These are phyloP conservation scores for Herpetomonas samuelpessoai DNA, from an alignment of 208 protist species.

Conservation along the genomic window DNA sequence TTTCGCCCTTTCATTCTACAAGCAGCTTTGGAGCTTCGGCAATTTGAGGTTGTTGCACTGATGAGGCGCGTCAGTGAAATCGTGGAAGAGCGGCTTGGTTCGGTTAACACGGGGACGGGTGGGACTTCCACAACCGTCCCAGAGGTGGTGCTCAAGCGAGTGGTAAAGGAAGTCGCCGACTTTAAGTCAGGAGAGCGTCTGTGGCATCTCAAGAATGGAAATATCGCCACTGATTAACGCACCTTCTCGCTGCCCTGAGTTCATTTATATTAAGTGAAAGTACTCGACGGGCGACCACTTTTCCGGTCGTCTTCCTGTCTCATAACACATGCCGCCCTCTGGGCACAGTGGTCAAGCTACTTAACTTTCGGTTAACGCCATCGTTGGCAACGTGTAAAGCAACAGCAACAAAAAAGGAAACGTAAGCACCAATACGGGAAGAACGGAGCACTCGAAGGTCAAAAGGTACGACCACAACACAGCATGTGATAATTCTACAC, in stretches of 20 bases:
- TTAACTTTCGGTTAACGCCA: too few species aligned
- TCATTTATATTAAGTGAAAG: not conserved
- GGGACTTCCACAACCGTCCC: slow-evolving; percentile 12
- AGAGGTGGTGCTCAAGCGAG: slow-evolving; percentile 36
- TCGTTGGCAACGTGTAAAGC: too few species aligned
- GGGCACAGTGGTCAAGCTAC: too few species aligned
- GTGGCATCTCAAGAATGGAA: slow-evolving; percentile 79
- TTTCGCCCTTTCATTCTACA: slow-evolving; percentile 70
- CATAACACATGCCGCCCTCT: too few species aligned
- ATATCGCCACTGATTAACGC: slow-evolving; percentile 20
- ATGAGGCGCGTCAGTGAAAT: slow-evolving; percentile 26
- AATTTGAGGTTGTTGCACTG: slow-evolving; percentile 54
- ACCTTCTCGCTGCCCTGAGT: too few species aligned
- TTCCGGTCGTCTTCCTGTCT: too few species aligned
- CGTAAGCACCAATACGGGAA: too few species aligned
- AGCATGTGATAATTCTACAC: not conserved
- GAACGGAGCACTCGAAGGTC: too few species aligned
- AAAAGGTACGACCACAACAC: too few species aligned
- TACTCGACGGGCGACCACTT: too few species aligned
- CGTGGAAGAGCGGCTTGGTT: slow-evolving; percentile 5
- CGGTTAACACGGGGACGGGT: slow-evolving; percentile 12
- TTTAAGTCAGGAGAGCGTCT: slow-evolving; percentile 60
- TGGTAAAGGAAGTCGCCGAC: slow-evolving; percentile 71
- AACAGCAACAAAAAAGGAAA: too few species aligned
- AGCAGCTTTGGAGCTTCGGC: slow-evolving; percentile 46